A percentile compares a stretch with the other conserved stretches of the same genome.
Evolutionary conservation across 179 eudicot genomes (phyloP).

Genomic region (Silene noctiflora): DNA sequence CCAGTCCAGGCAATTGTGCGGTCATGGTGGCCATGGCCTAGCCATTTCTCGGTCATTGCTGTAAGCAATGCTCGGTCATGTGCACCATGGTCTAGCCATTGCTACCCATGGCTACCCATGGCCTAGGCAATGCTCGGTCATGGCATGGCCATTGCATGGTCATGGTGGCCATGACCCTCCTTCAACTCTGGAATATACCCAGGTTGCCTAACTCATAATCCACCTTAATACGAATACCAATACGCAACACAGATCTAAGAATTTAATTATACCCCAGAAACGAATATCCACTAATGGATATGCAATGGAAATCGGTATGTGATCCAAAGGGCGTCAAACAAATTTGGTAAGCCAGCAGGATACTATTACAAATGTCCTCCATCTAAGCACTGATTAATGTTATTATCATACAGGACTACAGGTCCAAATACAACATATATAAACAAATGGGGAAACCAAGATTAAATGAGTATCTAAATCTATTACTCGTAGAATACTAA

Average conservation of each 20-base stretch:
- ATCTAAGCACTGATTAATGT: neutral
- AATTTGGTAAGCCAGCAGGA: neutral
- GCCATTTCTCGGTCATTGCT: too few relatives aligned
- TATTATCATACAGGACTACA: too few relatives aligned
- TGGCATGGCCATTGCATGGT: too few relatives aligned
- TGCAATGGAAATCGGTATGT: neutral
- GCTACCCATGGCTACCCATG: too few relatives aligned
- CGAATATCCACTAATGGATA: neutral
- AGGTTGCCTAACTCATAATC: neutral
- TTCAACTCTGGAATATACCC: neutral
- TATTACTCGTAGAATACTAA: neutral
- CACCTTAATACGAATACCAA: too few relatives aligned
- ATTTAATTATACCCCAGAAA: neutral
- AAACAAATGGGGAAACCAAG: neutral
- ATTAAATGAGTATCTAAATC: neutral
- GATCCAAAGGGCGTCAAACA: neutral
- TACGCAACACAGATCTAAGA: neutral
- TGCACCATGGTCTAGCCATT: too few relatives aligned
- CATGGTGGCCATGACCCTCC: too few relatives aligned
- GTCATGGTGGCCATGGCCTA: too few relatives aligned
- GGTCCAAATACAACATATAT: neutral
- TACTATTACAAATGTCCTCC: too few relatives aligned
- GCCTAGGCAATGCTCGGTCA: neutral
- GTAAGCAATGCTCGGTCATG: too few relatives aligned
- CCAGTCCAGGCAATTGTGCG: conserved; percentile 39